These are phyloP conservation scores for Trichophyton benhamiae DNA, from an alignment of 2,329 filamentous ascomycete species.

Conservation along the genomic window DNA sequence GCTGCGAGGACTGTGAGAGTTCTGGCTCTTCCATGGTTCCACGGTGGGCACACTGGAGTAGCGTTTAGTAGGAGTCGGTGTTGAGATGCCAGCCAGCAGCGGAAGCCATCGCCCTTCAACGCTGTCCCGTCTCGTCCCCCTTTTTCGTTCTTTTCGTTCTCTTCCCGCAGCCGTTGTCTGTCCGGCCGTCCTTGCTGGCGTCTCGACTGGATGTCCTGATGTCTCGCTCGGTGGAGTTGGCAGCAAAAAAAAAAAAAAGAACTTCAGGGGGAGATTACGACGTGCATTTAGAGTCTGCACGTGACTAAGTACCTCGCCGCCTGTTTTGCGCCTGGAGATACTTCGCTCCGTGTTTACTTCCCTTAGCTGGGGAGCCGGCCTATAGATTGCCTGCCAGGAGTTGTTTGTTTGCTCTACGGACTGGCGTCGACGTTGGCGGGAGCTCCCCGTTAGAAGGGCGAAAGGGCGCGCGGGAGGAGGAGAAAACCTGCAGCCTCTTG, in stretches of 20 bases:
- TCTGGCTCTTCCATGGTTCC: conserved; percentile 11
- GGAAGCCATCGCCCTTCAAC: not conserved
- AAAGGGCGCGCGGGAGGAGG: not conserved
- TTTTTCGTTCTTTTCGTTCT: not conserved
- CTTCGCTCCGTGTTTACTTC: not conserved
- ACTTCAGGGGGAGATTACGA: conserved; percentile 1
- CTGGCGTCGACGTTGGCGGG: too few relatives aligned
- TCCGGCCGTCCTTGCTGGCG: too few relatives aligned
- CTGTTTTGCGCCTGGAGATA: not conserved
- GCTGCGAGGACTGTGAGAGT: conserved; percentile 2
- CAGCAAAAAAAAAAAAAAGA: not conserved
- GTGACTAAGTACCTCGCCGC: not conserved
- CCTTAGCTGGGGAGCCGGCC: too few relatives aligned
- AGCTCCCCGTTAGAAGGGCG: not conserved
- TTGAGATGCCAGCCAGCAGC: not conserved
- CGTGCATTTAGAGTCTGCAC: not conserved
- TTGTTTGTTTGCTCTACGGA: too few relatives aligned
- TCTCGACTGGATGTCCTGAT: not conserved
- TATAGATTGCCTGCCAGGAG: not conserved
- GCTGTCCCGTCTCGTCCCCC: not conserved
- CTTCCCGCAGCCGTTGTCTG: too few relatives aligned
- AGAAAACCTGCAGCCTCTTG: not conserved
- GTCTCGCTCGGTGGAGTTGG: not conserved
- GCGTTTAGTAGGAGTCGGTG: not conserved
- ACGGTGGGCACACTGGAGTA: not conserved